Evolutionary conservation across 345 rosid species (phyloP), one percentile per base, ranked within the genome.

Genomic region (Corchorus olitorius): DNA sequence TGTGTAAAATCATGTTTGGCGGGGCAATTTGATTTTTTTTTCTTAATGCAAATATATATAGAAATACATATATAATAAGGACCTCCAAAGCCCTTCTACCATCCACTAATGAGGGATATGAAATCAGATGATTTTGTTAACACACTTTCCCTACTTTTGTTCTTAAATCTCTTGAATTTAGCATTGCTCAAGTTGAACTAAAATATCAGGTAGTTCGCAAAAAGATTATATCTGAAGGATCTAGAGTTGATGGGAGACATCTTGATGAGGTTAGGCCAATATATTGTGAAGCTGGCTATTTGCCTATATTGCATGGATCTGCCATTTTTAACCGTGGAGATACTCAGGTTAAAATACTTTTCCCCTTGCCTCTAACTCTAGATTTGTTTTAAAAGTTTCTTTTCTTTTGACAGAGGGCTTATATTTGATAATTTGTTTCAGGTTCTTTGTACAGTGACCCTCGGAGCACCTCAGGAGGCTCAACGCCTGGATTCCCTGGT

Each of bases 401-500:
- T 61, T 14, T 69, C 41, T 59, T 37, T 67, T 69, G 13, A 73
- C 20, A 52, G 16, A 8, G 34, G 53, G 43, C 27, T 8, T 78
- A 33, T 49, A 60, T 65, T 81, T 55, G 58, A 39, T 72, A 27
- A 52, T 65, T 76, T 69, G 10, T 35, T 35, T 48, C 86, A 96
- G 99, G 99, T 92, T 80, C 98, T 96, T 46, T 93, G 98, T 75
- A 82, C 93, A 43, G 94, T 93, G 81, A 92, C 99, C 34, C 92
- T 96, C 81, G 99, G 99, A 72, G 93, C 98, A 46, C 98, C 94
- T 37, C 87, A 84, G 55, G 98, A 96, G 73, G 98, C 98, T 78
- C 99, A 96, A 79, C 90, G 87, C 70, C 79, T 95, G 79, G 91
- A 88, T 20, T 89, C 98, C 77, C 75, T 91, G 70, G 98, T 91